Evolutionary conservation across 805 yeast genomes (phyloP).

Genomic region (Myxozyma lipomycoides): DNA sequence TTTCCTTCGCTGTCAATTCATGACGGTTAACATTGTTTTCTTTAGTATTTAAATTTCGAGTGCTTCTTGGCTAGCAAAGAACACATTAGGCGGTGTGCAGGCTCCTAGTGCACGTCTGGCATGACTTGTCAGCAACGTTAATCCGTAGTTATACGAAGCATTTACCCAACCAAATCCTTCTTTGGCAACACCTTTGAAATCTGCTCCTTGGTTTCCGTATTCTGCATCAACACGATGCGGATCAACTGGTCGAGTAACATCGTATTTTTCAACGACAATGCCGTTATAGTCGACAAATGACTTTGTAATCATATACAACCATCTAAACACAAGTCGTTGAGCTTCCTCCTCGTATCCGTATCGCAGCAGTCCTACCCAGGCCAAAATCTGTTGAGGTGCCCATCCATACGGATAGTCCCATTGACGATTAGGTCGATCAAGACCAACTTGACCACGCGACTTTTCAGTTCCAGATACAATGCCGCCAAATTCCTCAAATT

Average conservation of each 20-base stretch:
- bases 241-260: slow-evolving; percentile 74
- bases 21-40: no score
- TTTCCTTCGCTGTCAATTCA: no score
- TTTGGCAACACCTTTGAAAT: slow-evolving; percentile 84
- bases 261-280: slow-evolving; percentile 91
- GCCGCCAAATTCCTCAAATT: slow-evolving; percentile 86
- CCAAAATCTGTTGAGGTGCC: slow-evolving; percentile 96
- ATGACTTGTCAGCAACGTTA: slow-evolving; percentile 58
- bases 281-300: slow-evolving; percentile 92
- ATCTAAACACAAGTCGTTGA: slow-evolving; percentile 70
- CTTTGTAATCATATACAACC: slow-evolving; percentile 86
- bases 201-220: slow-evolving; percentile 94
- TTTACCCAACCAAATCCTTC: slow-evolving; percentile 99
- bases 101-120: slow-evolving; percentile 77
- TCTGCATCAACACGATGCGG: slow-evolving; percentile 94
- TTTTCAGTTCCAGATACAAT: slow-evolving; percentile 74
- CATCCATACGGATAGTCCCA: slow-evolving; percentile 99
- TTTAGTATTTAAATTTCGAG: no score
- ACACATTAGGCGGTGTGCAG: slow-evolving; percentile 65
- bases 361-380: slow-evolving; percentile 79
- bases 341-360: slow-evolving; percentile 68
- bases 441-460: slow-evolving; percentile 66
- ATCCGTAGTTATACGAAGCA: slow-evolving; percentile 73
- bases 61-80: slow-evolving; percentile 36
- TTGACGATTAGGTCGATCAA: slow-evolving; percentile 80